These are phyloP conservation scores for Beta vulgaris DNA, from an alignment of 148 eudicot genomes.

Conservation along the genomic window DNA sequence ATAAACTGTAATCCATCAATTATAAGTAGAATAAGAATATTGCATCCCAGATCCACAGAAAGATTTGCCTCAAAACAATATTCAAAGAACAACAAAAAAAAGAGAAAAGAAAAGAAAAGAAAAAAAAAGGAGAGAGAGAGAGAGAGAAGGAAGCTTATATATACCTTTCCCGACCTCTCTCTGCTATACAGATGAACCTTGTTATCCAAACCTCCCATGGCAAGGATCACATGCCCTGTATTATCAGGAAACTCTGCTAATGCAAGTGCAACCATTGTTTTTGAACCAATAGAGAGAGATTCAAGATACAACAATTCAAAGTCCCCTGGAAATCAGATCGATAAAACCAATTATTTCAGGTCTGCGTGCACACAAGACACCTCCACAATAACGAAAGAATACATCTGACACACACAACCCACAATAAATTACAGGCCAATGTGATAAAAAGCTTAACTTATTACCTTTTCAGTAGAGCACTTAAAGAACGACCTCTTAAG, in stretches of 20 bases:
- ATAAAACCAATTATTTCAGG: constrained; percentile 6
- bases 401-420: constrained; percentile 7
- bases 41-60: background rate
- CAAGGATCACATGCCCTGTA: constrained; percentile 55
- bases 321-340: constrained; percentile 45
- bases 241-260: constrained; percentile 71
- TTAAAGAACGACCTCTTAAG: background rate
- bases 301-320: constrained; percentile 64
- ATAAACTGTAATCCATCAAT: constrained; percentile 52
- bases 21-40: constrained; percentile 22
- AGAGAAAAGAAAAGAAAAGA: background rate
- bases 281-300: constrained; percentile 59
- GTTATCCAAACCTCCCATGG: constrained; percentile 93
- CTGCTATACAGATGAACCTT: constrained; percentile 91
- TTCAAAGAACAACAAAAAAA: background rate
- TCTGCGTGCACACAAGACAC: background rate
- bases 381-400: constrained; percentile 1
- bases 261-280: constrained; percentile 89
- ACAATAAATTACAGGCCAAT: background rate
- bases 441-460: background rate
- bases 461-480: background rate
- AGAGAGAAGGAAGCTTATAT: constrained; percentile 8
- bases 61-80: background rate
- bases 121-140: background rate
- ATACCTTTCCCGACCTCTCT: constrained; percentile 73